A percentile compares a stretch with the other conserved stretches of the same genome.
Evolutionary conservation across 768 basidiomycete genomes (phyloP).

Genomic region (Postia placenta): DNA sequence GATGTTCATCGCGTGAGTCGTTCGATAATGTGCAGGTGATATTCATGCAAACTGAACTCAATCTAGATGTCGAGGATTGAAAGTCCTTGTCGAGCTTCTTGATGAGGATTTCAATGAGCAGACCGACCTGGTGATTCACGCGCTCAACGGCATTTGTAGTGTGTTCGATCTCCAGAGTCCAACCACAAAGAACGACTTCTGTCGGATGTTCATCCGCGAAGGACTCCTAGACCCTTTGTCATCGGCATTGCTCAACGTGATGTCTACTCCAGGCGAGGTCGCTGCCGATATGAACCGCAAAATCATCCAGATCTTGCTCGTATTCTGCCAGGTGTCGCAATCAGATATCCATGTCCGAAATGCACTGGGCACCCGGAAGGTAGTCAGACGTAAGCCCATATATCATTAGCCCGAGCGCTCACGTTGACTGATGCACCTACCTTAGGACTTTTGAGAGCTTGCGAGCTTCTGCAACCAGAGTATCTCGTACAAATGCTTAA

Average conservation of each 20-base stretch:
- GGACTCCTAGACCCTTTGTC: slow-evolving; percentile 91
- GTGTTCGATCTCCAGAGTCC: slow-evolving; percentile 96
- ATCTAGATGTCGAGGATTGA: slow-evolving; percentile 84
- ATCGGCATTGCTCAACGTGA: slow-evolving; percentile 83
- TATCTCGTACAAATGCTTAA: slow-evolving; percentile 87
- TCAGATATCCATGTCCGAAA: slow-evolving; percentile 91
- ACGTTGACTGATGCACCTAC: slow-evolving; percentile 1
- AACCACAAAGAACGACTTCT: slow-evolving; percentile 97
- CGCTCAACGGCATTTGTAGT: slow-evolving; percentile 88
- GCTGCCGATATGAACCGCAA: slow-evolving; percentile 78
- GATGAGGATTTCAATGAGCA: slow-evolving; percentile 95
- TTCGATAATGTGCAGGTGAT: neutral
- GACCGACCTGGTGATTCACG: slow-evolving; percentile 85
- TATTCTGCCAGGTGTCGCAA: slow-evolving; percentile 96
- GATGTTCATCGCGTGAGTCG: slow-evolving; percentile 94
- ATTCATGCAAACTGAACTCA: neutral
- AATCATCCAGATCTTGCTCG: slow-evolving; percentile 81
- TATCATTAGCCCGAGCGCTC: slow-evolving; percentile 1
- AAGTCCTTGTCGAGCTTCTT: slow-evolving; percentile 90
- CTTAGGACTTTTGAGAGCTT: slow-evolving; percentile 79
- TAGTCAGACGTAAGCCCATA: slow-evolving; percentile 72
- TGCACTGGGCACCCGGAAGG: slow-evolving; percentile 85
- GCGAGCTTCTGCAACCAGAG: slow-evolving; percentile 82
- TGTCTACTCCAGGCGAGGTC: slow-evolving; percentile 60
- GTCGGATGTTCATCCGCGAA: slow-evolving; percentile 95